Evolutionary conservation across 2,329 filamentous ascomycete species (phyloP).

Genomic region (Scopulariopsis brevicaulis): DNA sequence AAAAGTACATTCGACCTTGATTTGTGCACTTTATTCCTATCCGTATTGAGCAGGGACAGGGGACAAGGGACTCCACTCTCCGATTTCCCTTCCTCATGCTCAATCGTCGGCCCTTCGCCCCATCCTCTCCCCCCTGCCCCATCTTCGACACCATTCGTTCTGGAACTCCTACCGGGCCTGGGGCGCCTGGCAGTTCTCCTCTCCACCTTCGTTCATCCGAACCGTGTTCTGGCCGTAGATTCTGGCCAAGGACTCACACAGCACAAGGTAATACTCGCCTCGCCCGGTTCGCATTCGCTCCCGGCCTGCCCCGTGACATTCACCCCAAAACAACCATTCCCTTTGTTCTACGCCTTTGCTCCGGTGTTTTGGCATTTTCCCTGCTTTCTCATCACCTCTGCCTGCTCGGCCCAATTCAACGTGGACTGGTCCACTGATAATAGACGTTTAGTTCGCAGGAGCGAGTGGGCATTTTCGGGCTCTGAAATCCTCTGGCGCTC

Average conservation of each 20-base stretch:
- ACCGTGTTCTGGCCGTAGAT: background rate
- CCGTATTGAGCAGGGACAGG: background rate
- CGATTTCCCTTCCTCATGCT: background rate
- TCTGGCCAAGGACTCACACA: background rate
- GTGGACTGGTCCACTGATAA: background rate
- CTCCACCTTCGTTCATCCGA: background rate
- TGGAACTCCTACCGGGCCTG: background rate
- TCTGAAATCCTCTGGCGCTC: background rate
- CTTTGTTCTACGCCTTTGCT: background rate
- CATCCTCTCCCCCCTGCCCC: background rate
- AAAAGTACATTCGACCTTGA: background rate
- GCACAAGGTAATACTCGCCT: background rate
- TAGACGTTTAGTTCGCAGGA: background rate
- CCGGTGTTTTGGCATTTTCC: background rate
- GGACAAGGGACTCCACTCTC: background rate
- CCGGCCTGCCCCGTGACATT: background rate
- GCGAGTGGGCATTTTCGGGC: background rate
- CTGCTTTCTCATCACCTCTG: background rate
- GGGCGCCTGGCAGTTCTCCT: background rate
- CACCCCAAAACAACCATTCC: background rate
- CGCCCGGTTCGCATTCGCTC: background rate
- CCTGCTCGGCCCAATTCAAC: background rate
- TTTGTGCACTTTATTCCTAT: background rate
- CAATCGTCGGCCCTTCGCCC: background rate
- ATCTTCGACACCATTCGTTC: background rate